These are phyloP conservation scores for Coemansia sp. DNA, from an alignment of 192 early-diverging fungal species.

Conservation along the genomic window DNA sequence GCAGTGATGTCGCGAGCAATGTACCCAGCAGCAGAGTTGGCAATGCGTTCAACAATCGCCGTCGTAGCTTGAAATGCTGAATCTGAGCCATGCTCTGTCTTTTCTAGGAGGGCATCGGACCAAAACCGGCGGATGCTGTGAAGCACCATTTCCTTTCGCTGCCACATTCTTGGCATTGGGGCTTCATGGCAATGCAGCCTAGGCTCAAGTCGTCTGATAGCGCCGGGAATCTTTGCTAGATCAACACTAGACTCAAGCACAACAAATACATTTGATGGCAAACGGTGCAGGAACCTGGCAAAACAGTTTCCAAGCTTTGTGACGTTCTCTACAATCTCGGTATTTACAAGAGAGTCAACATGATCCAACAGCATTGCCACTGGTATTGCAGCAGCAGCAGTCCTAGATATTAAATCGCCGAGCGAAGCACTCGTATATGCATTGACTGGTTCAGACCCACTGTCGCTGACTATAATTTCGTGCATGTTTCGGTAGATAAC, in stretches of 20 bases:
- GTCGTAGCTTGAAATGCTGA: background rate
- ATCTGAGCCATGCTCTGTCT: background rate
- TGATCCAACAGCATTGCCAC: constrained; percentile 31
- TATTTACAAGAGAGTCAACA: constrained; percentile 27
- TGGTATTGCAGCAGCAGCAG: constrained; percentile 18
- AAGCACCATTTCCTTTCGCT: constrained; percentile 26
- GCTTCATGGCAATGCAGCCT: constrained; percentile 23
- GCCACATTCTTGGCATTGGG: constrained; percentile 19
- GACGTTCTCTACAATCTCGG: constrained; percentile 21
- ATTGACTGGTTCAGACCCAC: constrained; percentile 32
- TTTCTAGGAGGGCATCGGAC: background rate
- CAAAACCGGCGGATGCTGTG: background rate
- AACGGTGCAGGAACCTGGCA: constrained; percentile 19
- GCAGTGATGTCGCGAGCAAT: constrained; percentile 42
- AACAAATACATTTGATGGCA: constrained; percentile 32
- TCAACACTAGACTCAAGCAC: constrained; percentile 37
- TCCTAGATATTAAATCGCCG: constrained; percentile 16
- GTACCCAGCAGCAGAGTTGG: constrained; percentile 47
- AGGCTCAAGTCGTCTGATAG: constrained; percentile 17
- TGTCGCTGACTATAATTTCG: constrained; percentile 29
- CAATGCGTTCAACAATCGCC: constrained; percentile 18
- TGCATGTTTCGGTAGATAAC: constrained; percentile 21
- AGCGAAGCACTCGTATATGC: constrained; percentile 38
- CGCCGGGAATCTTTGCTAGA: constrained; percentile 20
- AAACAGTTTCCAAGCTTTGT: constrained; percentile 15